phyloP scores from a whole-genome alignment of 1,284 basidiomycete genomes.

The Trametes versicolor region DNA sequence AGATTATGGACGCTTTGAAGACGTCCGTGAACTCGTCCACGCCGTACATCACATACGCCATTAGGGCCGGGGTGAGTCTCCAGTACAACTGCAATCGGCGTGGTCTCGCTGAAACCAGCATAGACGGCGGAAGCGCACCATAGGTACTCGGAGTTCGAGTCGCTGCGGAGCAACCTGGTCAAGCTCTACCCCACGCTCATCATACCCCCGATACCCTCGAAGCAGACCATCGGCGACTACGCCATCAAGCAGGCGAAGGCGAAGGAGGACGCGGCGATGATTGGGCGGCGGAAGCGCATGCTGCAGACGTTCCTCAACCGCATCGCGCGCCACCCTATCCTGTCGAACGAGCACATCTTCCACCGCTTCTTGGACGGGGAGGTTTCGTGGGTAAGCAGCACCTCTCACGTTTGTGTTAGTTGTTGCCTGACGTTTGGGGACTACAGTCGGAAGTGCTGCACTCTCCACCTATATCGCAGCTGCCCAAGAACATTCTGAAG shows the following conservation, averaged over 20 bases:
- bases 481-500: constrained; percentile 96
- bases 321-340: constrained; percentile 88
- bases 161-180: constrained; percentile 84
- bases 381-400: constrained; percentile 85
- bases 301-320: constrained; percentile 95
- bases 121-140: constrained; percentile 88
- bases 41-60: constrained; percentile 95
- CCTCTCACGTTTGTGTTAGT: background rate
- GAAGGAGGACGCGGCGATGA: constrained; percentile 95
- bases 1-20: constrained; percentile 97
- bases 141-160: constrained; percentile 98
- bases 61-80: constrained; percentile 83
- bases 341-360: constrained; percentile 95
- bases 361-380: constrained; percentile 96
- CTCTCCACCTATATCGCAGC: constrained; percentile 88
- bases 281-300: constrained; percentile 93
- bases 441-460: constrained; percentile 87
- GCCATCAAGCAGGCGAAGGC: constrained; percentile 97
- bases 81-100: background rate
- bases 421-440: constrained; percentile 1
- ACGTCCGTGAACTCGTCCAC: constrained; percentile 87
- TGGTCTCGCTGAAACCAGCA: background rate
- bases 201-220: constrained; percentile 97
- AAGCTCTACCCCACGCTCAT: constrained; percentile 96
- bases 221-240: constrained; percentile 96